Percentiles rank a stretch among this genome's conserved stretches.
Evolutionary conservation across 495 filamentous ascomycete genomes (phyloP).

Genomic region (Xylaria scruposa): DNA sequence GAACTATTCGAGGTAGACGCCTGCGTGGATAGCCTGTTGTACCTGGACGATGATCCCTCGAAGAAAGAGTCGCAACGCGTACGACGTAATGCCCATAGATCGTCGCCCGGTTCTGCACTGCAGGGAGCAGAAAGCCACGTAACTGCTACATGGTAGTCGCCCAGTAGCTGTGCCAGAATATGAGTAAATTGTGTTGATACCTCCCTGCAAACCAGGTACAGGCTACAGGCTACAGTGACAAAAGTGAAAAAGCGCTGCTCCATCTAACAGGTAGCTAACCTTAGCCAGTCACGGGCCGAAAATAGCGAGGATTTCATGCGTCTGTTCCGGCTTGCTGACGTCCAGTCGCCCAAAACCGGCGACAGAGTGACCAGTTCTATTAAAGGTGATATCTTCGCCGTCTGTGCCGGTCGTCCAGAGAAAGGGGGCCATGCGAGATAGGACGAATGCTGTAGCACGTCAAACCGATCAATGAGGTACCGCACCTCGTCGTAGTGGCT

Average conservation of each 20-base stretch:
- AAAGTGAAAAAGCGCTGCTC: background rate
- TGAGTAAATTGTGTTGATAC: too few species aligned
- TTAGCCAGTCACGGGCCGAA: conserved; percentile 2
- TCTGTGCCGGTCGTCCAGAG: background rate
- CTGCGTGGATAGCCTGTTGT: background rate
- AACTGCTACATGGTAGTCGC: background rate
- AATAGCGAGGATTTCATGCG: conserved; percentile 7
- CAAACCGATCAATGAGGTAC: background rate
- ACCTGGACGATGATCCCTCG: background rate
- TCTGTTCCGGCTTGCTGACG: background rate
- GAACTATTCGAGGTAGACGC: background rate
- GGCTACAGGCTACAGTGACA: background rate
- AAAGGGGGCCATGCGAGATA: conserved; percentile 7
- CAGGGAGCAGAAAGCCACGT: conserved; percentile 2
- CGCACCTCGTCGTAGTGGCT: too few species aligned
- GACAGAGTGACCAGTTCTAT: background rate
- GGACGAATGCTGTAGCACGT: background rate
- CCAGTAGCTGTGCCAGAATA: background rate
- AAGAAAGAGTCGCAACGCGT: conserved; percentile 12
- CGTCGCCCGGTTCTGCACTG: conserved; percentile 2
- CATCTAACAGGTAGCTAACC: background rate
- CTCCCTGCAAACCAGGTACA: too few species aligned
- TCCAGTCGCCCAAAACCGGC: background rate
- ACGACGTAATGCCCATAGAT: conserved; percentile 1
- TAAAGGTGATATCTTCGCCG: background rate